Conservation (phyloP, 331 rosid genomes). For the Erythrophleum ivorense region DNA sequence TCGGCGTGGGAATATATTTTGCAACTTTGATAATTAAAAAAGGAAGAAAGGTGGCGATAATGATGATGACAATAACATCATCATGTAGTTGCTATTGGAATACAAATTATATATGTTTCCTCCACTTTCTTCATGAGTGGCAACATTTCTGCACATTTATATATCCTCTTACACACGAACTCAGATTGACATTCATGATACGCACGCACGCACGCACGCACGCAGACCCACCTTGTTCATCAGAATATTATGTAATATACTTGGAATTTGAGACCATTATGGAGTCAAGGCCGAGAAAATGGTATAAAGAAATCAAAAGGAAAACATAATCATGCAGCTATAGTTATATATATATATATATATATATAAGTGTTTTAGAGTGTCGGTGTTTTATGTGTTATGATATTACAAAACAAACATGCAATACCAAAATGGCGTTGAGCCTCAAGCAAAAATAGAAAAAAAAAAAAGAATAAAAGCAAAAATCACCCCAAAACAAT, state of each 20-base stretch:
- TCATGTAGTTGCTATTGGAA: background rate
- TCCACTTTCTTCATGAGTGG: background rate
- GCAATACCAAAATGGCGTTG: no score
- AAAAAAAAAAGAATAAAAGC: no score
- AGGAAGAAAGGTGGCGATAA: background rate
- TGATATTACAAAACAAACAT: no score
- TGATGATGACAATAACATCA: background rate
- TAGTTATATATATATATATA: no score
- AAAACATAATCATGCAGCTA: conserved; percentile 21
- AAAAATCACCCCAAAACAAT: no score
- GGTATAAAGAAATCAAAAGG: background rate
- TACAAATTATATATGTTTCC: background rate
- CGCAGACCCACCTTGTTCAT: background rate
- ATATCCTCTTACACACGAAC: no score
- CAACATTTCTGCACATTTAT: background rate
- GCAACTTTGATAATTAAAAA: background rate
- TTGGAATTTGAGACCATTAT: conserved; percentile 44
- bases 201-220: no score
- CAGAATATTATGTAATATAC: background rate
- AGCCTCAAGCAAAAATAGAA: no score
- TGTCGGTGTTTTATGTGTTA: no score
- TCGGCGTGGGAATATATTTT: background rate
- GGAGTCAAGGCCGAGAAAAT: conserved; percentile 21
- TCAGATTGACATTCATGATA: no score
- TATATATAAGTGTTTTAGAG: no score